Evolutionary conservation across 768 basidiomycete genomes (phyloP).

Genomic region (Fomitopsis serialis): DNA sequence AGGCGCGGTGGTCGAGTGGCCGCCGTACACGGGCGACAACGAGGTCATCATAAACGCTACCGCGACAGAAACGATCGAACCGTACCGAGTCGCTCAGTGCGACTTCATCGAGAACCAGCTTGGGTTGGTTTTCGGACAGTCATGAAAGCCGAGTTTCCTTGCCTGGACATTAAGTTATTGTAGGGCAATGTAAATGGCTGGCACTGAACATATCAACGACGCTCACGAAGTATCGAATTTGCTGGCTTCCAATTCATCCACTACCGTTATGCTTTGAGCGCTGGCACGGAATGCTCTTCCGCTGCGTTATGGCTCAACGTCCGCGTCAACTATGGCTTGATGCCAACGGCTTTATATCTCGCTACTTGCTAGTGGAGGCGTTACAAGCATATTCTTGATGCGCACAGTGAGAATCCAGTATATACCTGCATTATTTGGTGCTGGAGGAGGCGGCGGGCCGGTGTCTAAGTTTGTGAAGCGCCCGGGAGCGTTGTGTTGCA

Average conservation of each 20-base stretch:
- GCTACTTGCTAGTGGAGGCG: not conserved
- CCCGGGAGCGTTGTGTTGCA: too few relatives aligned
- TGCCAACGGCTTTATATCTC: not conserved
- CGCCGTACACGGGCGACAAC: constrained; percentile 6
- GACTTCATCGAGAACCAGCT: constrained; percentile 2
- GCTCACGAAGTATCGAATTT: too few relatives aligned
- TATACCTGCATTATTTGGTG: too few relatives aligned
- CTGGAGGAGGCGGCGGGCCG: too few relatives aligned
- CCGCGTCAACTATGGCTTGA: not conserved
- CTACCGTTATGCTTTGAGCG: too few relatives aligned
- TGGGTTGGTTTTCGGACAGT: constrained; percentile 1
- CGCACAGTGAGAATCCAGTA: too few relatives aligned
- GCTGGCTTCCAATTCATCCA: too few relatives aligned
- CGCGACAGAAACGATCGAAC: constrained; percentile 1
- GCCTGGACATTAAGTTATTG: too few relatives aligned
- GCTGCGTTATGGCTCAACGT: not conserved
- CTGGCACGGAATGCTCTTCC: not conserved
- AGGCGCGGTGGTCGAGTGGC: constrained; percentile 6
- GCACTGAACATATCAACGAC: too few relatives aligned
- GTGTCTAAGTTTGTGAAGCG: too few relatives aligned
- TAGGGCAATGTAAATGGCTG: too few relatives aligned
- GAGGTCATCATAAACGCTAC: constrained; percentile 5
- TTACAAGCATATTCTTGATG: too few relatives aligned
- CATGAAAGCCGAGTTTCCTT: not conserved
- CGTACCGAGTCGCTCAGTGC: constrained; percentile 8